Evolutionary conservation across 148 eudicot genomes (phyloP), one percentile per base, ranked within the genome.

Genomic region (Persicaria maculosa): DNA sequence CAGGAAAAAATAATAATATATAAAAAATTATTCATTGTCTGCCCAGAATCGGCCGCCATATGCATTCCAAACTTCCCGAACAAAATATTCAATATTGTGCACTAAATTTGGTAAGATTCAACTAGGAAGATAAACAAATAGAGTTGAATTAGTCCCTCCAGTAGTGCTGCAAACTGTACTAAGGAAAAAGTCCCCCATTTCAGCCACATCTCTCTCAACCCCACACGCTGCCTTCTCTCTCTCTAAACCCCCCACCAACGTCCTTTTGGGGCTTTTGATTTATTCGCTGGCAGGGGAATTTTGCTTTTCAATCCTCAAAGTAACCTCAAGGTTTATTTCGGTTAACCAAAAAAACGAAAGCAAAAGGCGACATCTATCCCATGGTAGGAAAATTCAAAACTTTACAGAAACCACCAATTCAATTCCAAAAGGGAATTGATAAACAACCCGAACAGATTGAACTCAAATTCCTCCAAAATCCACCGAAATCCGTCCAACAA

Each of bases 131-230:
- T 64, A 64, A 64, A 64, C 69, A 64, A 64, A 64, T 44, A 64
- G 45, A 64, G 6, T 46, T 36, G 70, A 65, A 40, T 46, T 65
- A 65, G 70, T 65, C 70, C 64, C 47, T n/a, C 70, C 47, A 65
- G 20, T 36, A 65, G 47, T 36, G 47, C 70, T 65, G 46, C 46
- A 65, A 46, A 65, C 70, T 65, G 47, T 65, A 40, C 70, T 43
- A 65, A 5, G 5, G 70, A 65, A 65, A 31, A 40, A 65, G 70
- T 65, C 70, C 70, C 31, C 4, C 36, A 22, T 22, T 59, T 57
- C 8, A 6, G 62, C 62, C 25, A 1, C 25, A 1, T 22, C 31
- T 6, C 5, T 59, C 15, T 22, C 67, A 31, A 31, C 40, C 40
- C 40, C 40, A 31, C 40, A 31, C 40, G 40, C 40, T 17, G 62